Percentiles rank a stretch among this genome's conserved stretches.
These are phyloP conservation scores for Colletotrichum neosansevieriae DNA, from an alignment of 2,329 filamentous ascomycete genomes.

Conservation along the genomic window DNA sequence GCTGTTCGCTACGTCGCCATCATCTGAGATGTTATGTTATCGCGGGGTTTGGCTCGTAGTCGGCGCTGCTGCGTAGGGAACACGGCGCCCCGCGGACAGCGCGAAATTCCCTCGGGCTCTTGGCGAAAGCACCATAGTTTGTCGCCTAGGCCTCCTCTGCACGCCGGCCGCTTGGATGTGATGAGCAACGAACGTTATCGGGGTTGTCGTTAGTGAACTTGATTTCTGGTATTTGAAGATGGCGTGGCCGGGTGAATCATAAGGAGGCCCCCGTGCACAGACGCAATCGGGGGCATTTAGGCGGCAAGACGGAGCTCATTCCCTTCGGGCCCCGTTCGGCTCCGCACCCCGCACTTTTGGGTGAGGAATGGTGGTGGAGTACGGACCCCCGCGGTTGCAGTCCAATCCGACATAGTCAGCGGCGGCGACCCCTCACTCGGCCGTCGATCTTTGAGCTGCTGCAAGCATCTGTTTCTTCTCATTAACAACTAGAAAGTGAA, in stretches of 20 bases:
- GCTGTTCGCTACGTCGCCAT: neutral
- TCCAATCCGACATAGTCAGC: constrained; percentile 5
- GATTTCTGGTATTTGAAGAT: neutral
- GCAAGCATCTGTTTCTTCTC: neutral
- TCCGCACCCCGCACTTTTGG: neutral
- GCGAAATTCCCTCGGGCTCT: constrained; percentile 28
- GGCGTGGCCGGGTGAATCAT: neutral
- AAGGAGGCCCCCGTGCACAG: neutral
- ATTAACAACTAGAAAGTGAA: neutral
- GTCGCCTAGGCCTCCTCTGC: constrained; percentile 49
- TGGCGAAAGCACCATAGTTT: constrained; percentile 49
- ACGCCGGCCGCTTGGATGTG: constrained; percentile 51
- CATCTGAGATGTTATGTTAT: neutral
- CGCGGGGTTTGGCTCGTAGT: constrained; percentile 19
- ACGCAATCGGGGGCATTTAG: neutral
- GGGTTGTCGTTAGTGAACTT: neutral
- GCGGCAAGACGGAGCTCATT: neutral
- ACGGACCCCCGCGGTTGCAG: constrained; percentile 5
- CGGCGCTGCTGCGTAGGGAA: constrained; percentile 44
- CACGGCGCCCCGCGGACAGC: constrained; percentile 47
- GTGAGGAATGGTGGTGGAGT: neutral
- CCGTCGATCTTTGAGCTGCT: neutral
- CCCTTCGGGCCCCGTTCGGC: constrained; percentile 15
- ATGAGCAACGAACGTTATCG: constrained; percentile 39
- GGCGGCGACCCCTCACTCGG: constrained; percentile 6